Evolutionary conservation across 169 alveolate species (phyloP).

Genomic region (Besnoitia besnoiti): DNA sequence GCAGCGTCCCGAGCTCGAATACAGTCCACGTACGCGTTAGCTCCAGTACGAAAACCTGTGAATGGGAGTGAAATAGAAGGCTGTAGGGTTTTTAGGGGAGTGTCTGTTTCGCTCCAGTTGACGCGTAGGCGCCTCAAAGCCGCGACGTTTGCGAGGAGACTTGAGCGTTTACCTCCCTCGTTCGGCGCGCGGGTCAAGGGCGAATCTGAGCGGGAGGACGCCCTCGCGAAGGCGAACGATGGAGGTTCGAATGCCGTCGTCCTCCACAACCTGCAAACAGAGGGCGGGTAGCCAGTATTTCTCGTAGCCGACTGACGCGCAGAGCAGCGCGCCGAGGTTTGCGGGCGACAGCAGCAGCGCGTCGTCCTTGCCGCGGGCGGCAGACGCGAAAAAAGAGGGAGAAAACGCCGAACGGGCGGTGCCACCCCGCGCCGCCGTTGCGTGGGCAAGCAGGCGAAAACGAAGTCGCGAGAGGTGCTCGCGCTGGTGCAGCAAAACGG

Average conservation of each 20-base stretch:
- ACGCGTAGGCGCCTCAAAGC: no score
- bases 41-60: no score
- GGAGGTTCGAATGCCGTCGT: constrained; percentile 44
- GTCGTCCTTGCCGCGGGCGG: neutral
- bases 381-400: neutral
- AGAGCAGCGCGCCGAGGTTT: constrained; percentile 9
- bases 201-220: constrained; percentile 61
- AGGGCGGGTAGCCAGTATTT: constrained; percentile 59
- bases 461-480: constrained; percentile 1
- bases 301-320: constrained; percentile 58
- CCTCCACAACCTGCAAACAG: constrained; percentile 50
- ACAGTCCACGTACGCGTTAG: no score
- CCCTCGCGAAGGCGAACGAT: constrained; percentile 43
- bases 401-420: neutral
- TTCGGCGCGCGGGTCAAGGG: constrained; percentile 46
- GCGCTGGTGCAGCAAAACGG: constrained; percentile 49
- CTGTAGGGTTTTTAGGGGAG: no score
- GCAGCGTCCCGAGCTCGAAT: no score
- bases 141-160: no score
- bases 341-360: neutral
- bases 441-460: neutral
- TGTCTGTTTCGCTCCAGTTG: no score
- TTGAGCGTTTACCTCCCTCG: neutral
- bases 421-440: neutral
- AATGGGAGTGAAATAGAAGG: no score